phyloP scores from a whole-genome alignment of 305 asterid genomes.

The Rubia tinctorum region DNA sequence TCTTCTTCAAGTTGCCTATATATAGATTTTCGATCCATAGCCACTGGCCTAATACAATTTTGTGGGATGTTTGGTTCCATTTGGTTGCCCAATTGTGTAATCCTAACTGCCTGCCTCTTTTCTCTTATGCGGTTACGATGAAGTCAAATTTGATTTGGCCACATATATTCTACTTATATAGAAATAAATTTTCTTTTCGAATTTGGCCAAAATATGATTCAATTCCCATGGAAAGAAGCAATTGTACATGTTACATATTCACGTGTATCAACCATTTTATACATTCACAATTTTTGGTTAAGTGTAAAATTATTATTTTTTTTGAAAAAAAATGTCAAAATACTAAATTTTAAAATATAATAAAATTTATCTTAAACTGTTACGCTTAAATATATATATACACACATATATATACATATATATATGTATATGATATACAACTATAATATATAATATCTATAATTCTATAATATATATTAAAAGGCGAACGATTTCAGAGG shows the following conservation, averaged over 20 bases:
- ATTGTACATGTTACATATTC: background rate
- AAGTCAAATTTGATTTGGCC: background rate
- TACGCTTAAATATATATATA: too few relatives aligned
- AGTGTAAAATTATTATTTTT: too few relatives aligned
- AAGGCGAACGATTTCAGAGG: too few relatives aligned
- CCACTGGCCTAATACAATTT: background rate
- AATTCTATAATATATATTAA: too few relatives aligned
- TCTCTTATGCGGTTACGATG: background rate
- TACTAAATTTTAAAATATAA: too few relatives aligned
- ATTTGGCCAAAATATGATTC: background rate
- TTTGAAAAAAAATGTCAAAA: too few relatives aligned
- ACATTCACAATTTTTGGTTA: background rate
- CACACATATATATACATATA: too few relatives aligned
- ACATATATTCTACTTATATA: background rate
- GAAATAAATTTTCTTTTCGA: background rate
- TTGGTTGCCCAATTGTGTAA: constrained; percentile 4
- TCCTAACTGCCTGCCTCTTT: background rate
- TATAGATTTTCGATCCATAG: background rate
- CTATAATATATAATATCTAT: too few relatives aligned
- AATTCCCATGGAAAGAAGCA: background rate
- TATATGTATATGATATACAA: too few relatives aligned
- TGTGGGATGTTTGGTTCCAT: constrained; percentile 10
- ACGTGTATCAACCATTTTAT: background rate
- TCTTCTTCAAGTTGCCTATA: constrained; percentile 7
- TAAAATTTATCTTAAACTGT: too few relatives aligned